phyloP scores from a whole-genome alignment of 2,329 filamentous ascomycete genomes.

The Trichophaea hybrida region DNA sequence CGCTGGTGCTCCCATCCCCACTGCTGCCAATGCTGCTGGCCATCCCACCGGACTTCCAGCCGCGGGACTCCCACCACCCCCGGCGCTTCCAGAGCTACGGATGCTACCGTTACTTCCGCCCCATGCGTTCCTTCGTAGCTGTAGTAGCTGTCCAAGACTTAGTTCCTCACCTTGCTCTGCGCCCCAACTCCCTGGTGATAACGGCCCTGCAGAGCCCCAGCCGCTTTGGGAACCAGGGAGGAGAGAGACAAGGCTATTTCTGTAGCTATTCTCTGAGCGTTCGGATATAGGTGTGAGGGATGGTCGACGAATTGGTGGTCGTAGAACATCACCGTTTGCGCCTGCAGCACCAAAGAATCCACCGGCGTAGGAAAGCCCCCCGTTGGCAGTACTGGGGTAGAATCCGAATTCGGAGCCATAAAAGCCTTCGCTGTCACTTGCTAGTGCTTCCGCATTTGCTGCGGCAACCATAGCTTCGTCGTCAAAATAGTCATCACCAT shows the following conservation, averaged over 20 bases:
- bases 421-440: conserved; percentile 82
- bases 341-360: conserved; percentile 77
- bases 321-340: conserved; percentile 39
- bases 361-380: conserved; percentile 53
- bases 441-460: conserved; percentile 83
- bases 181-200: conserved; percentile 59
- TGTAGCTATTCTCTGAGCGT: conserved; percentile 85
- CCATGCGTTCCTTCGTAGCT: conserved; percentile 61
- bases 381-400: conserved; percentile 45
- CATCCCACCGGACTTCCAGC: not conserved
- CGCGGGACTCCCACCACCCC: not conserved
- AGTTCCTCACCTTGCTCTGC: conserved; percentile 44
- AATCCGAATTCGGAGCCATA: conserved; percentile 97
- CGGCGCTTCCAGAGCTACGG: conserved; percentile 38
- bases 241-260: conserved; percentile 58
- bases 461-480: conserved; percentile 89
- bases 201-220: conserved; percentile 40
- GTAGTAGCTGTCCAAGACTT: conserved; percentile 57
- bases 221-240: conserved; percentile 29
- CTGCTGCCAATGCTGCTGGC: not conserved
- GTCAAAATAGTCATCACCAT: conserved; percentile 45
- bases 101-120: conserved; percentile 66
- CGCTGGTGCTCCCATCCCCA: not conserved
- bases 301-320: conserved; percentile 61
- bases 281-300: conserved; percentile 95